A percentile compares a stretch with the other conserved stretches of the same genome.
Evolutionary conservation across 2,329 filamentous ascomycete species (phyloP).

Genomic region (Penicillium sp.): DNA sequence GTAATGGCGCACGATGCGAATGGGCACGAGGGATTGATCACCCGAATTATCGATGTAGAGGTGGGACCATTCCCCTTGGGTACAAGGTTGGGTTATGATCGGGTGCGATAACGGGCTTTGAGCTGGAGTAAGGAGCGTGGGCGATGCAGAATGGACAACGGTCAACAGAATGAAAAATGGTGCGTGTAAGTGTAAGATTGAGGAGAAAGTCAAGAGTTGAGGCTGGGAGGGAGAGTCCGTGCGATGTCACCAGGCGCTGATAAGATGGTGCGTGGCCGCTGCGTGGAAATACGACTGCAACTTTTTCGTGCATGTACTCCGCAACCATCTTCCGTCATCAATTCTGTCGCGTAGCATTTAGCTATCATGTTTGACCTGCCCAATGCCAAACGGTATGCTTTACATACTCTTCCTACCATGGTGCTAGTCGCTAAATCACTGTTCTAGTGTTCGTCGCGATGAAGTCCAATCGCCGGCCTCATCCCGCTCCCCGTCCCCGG

Average conservation of each 20-base stretch:
- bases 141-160: slow-evolving; percentile 5
- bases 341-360: not conserved
- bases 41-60: slow-evolving; percentile 15
- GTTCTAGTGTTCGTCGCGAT: slow-evolving; percentile 34
- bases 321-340: not conserved
- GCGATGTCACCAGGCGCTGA: slow-evolving; percentile 22
- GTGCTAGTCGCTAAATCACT: not conserved
- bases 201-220: slow-evolving; percentile 1
- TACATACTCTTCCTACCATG: not conserved
- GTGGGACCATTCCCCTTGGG: slow-evolving; percentile 8
- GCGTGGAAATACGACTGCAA: slow-evolving; percentile 7
- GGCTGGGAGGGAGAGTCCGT: slow-evolving; percentile 19
- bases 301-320: slow-evolving; percentile 6
- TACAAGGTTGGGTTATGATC: not conserved
- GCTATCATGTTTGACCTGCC: slow-evolving; percentile 36
- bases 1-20: slow-evolving; percentile 13
- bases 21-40: slow-evolving; percentile 19
- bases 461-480: slow-evolving; percentile 32
- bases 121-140: slow-evolving; percentile 16
- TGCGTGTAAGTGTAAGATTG: not conserved
- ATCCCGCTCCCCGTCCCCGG: slow-evolving; percentile 30
- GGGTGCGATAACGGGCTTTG: not conserved
- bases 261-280: slow-evolving; percentile 21
- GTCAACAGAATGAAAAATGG: slow-evolving; percentile 3
- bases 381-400: slow-evolving; percentile 33